Evolutionary conservation across 192 early-diverging fungal genomes (phyloP).

Genomic region (Backusella morwellensis): DNA sequence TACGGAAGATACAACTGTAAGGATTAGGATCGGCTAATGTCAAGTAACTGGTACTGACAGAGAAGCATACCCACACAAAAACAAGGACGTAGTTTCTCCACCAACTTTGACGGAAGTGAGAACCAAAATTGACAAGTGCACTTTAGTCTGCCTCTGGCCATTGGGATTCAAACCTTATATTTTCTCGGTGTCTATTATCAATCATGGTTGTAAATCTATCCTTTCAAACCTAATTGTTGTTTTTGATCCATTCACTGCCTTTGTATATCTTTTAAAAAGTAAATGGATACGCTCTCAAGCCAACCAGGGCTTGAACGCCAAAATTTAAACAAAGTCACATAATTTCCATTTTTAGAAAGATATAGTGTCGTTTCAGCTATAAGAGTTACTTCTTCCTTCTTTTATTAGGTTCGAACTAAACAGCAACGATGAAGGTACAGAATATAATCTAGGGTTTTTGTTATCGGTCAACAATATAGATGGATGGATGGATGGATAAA

Average conservation of each 20-base stretch:
- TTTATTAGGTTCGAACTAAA: neutral
- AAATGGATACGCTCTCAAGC: no score
- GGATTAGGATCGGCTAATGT: slow-evolving; percentile 59
- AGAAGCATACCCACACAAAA: slow-evolving; percentile 19
- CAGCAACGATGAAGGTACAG: neutral
- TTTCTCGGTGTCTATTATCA: no score
- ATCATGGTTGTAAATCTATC: no score
- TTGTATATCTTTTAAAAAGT: no score
- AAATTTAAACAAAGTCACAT: neutral
- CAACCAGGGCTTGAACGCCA: no score
- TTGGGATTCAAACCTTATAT: no score
- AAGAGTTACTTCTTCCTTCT: neutral
- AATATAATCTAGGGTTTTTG: neutral
- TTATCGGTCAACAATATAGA: neutral
- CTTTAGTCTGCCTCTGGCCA: no score
- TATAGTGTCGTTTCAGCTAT: neutral
- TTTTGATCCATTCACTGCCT: no score
- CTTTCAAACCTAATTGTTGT: no score
- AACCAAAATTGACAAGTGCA: no score
- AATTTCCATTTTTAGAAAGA: neutral
- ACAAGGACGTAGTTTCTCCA: no score
- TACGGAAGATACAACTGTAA: slow-evolving; percentile 51
- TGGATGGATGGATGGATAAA: neutral
- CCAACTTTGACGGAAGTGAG: no score
- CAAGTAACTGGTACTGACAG: slow-evolving; percentile 48